Conservation (phyloP, 805 yeast genomes). For the Metschnikowia peoriensis region DNA sequence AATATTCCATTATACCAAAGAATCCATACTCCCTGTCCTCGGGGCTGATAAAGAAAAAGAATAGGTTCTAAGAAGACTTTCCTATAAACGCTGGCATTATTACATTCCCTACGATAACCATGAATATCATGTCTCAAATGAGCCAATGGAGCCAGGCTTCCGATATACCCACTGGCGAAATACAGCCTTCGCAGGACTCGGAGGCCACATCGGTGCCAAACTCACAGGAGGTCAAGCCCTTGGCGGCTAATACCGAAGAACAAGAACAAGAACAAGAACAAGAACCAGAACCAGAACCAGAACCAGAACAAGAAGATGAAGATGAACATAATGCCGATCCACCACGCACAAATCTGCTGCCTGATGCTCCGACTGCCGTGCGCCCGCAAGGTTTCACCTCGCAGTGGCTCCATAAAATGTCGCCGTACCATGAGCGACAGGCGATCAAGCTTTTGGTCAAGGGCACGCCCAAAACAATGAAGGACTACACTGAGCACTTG, state of each 20-base stretch:
- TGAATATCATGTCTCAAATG: conserved; percentile 12
- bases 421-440: conserved; percentile 19
- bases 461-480: conserved; percentile 29
- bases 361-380: too few relatives aligned
- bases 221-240: conserved; percentile 1
- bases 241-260: too few relatives aligned
- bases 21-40: too few relatives aligned
- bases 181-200: conserved; percentile 11
- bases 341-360: not conserved
- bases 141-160: conserved; percentile 13
- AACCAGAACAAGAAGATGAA: too few relatives aligned
- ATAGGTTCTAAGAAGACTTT: not conserved
- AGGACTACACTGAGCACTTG: conserved; percentile 40
- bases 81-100: not conserved
- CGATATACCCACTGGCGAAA: conserved; percentile 7
- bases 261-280: not conserved
- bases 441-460: conserved; percentile 24
- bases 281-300: too few relatives aligned
- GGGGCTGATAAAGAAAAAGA: not conserved
- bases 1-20: too few relatives aligned
- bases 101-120: not conserved
- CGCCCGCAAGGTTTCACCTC: conserved; percentile 6
- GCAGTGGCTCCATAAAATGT: conserved; percentile 5
- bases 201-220: conserved; percentile 5
- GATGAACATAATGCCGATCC: not conserved